Conservation (phyloP, 2,329 filamentous ascomycete genomes). For the Penicillium italicum region DNA sequence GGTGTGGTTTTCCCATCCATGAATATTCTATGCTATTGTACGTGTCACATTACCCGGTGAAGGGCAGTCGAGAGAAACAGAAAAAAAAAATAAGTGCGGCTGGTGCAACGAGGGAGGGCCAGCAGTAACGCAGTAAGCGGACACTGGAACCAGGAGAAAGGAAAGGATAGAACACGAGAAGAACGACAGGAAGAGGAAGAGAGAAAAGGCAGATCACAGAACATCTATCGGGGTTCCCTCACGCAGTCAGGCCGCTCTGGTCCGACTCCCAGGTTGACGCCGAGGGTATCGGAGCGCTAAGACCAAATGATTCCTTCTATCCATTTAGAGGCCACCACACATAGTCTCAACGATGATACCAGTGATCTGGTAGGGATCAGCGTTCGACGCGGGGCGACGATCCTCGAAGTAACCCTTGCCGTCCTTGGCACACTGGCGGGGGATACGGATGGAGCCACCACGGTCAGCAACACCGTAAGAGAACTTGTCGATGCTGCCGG, state of each 20-base stretch:
- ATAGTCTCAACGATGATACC: slow-evolving; percentile 75
- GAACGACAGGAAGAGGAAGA: slow-evolving; percentile 4
- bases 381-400: slow-evolving; percentile 77
- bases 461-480: slow-evolving; percentile 93
- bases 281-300: slow-evolving; percentile 43
- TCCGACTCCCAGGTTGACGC: slow-evolving; percentile 38
- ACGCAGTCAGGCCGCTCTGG: slow-evolving; percentile 35
- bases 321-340: slow-evolving; percentile 41
- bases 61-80: slow-evolving; percentile 15
- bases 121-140: slow-evolving; percentile 24
- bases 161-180: slow-evolving; percentile 20
- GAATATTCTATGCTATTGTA: slow-evolving; percentile 30
- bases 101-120: slow-evolving; percentile 22
- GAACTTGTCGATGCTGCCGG: slow-evolving; percentile 89
- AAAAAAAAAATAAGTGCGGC: slow-evolving; percentile 21
- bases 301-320: slow-evolving; percentile 28
- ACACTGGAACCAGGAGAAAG: slow-evolving; percentile 21
- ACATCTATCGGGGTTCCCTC: slow-evolving; percentile 32
- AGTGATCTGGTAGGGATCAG: slow-evolving; percentile 79
- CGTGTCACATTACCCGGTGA: slow-evolving; percentile 26
- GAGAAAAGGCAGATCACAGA: slow-evolving; percentile 16
- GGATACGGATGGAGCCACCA: slow-evolving; percentile 89
- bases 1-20: slow-evolving; percentile 25
- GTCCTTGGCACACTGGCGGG: slow-evolving; percentile 76
- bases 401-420: slow-evolving; percentile 95